These are phyloP conservation scores for Boletus insuetus DNA, from an alignment of 768 basidiomycete genomes.

Conservation along the genomic window DNA sequence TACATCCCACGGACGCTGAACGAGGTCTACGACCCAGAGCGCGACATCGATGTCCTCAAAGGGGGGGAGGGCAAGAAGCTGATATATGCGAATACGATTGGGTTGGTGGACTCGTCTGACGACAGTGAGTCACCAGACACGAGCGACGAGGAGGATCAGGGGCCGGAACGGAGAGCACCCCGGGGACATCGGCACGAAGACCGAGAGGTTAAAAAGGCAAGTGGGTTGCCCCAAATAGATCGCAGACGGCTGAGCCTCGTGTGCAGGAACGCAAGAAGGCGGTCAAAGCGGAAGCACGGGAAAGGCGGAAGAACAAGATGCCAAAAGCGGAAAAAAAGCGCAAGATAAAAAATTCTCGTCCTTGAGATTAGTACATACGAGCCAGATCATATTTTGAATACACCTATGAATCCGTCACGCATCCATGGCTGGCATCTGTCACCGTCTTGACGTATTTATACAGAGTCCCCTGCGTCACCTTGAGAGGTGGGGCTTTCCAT, in stretches of 20 bases:
- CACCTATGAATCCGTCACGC: constrained; percentile 86
- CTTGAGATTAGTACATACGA: constrained; percentile 15
- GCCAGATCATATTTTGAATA: too few species aligned
- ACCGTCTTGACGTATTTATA: constrained; percentile 90
- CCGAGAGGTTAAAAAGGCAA: constrained; percentile 84
- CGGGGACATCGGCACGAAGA: constrained; percentile 94
- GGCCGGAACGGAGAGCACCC: constrained; percentile 51
- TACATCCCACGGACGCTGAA: constrained; percentile 93
- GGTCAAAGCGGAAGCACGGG: constrained; percentile 80
- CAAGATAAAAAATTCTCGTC: constrained; percentile 55
- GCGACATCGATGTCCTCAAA: constrained; percentile 76
- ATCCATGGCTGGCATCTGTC: constrained; percentile 88
- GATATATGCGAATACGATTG: constrained; percentile 88
- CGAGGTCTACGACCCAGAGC: constrained; percentile 92
- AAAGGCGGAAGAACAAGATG: constrained; percentile 90
- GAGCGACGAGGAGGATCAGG: constrained; percentile 36
- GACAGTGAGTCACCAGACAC: constrained; percentile 22
- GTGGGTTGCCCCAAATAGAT: constrained; percentile 3
- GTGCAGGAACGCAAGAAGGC: constrained; percentile 87
- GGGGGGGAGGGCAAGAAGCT: constrained; percentile 68
- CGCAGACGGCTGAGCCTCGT: constrained; percentile 8
- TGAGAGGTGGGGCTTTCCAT: constrained; percentile 87
- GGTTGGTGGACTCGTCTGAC: constrained; percentile 62
- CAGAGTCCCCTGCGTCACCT: constrained; percentile 76
- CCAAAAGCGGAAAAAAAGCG: constrained; percentile 94